Conservation (phyloP, 345 rosid genomes). For the Syzygium oleosum region DNA sequence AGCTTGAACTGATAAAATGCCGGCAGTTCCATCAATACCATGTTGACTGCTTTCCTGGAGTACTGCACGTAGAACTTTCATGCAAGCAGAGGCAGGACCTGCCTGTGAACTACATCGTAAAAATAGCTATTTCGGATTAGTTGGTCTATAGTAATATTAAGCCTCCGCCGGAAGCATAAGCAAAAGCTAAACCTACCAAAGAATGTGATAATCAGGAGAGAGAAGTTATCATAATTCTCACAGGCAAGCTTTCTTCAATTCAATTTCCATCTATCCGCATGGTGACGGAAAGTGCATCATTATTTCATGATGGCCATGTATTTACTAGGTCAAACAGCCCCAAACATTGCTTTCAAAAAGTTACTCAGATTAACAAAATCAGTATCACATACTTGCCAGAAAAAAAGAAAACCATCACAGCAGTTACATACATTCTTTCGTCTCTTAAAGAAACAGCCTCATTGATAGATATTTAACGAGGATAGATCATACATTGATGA, state of each 20-base stretch:
- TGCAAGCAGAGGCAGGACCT: conserved; percentile 91
- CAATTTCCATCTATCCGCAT: neutral
- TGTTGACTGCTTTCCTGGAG: conserved; percentile 31
- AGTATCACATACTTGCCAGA: neutral
- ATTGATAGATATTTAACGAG: neutral
- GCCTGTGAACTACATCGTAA: conserved; percentile 56
- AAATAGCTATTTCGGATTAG: conserved; percentile 1
- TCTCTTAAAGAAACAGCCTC: neutral
- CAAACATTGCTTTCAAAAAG: neutral
- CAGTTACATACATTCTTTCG: neutral
- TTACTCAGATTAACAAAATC: neutral
- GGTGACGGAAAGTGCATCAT: neutral
- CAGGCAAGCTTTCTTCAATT: neutral
- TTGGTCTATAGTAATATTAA: neutral
- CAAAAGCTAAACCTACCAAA: neutral
- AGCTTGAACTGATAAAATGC: conserved; percentile 74
- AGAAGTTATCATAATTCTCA: neutral
- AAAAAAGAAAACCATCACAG: neutral
- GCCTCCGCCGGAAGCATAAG: neutral
- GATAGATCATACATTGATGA: conserved; percentile 45
- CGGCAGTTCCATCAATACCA: conserved; percentile 50
- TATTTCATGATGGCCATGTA: neutral
- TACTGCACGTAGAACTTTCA: conserved; percentile 51
- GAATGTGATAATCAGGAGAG: neutral
- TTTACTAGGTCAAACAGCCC: neutral